A percentile compares a stretch with the other conserved stretches of the same genome.
Evolutionary conservation across 2,329 filamentous ascomycete species (phyloP).

Genomic region (Fusarium anguioides): DNA sequence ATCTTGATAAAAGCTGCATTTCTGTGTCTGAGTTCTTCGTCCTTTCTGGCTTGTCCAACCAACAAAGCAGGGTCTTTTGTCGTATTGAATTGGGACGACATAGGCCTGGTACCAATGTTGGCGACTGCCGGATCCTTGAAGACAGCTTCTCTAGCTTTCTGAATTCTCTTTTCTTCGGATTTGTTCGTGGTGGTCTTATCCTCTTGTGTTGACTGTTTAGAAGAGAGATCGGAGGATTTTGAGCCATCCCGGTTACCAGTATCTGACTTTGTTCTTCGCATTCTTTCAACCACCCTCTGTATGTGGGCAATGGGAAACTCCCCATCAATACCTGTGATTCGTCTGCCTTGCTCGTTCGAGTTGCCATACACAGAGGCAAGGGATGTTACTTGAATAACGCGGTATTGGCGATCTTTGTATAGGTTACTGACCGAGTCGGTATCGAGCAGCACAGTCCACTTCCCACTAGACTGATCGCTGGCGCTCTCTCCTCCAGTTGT

Average conservation of each 20-base stretch:
- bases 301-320: constrained; percentile 23
- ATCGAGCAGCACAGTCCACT: constrained; percentile 25
- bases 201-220: not conserved
- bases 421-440: not conserved
- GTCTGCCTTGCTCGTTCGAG: not conserved
- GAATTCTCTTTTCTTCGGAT: not conserved
- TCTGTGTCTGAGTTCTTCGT: constrained; percentile 19
- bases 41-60: not conserved
- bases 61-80: not conserved
- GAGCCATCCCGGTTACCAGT: constrained; percentile 1
- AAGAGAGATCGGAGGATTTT: not conserved
- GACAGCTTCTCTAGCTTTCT: constrained; percentile 29
- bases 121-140: constrained; percentile 33
- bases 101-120: constrained; percentile 7
- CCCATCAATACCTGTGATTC: not conserved
- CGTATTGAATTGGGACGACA: not conserved
- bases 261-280: constrained; percentile 7
- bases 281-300: constrained; percentile 11
- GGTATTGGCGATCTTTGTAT: constrained; percentile 16
- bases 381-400: constrained; percentile 34
- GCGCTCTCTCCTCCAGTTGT: not conserved
- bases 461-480: not conserved
- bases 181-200: not conserved
- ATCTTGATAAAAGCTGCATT: constrained; percentile 45
- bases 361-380: not conserved